Base-by-base conservation (phyloP, 2,329 filamentous ascomycete species). In the Zymoseptoria ardabiliae region DNA sequence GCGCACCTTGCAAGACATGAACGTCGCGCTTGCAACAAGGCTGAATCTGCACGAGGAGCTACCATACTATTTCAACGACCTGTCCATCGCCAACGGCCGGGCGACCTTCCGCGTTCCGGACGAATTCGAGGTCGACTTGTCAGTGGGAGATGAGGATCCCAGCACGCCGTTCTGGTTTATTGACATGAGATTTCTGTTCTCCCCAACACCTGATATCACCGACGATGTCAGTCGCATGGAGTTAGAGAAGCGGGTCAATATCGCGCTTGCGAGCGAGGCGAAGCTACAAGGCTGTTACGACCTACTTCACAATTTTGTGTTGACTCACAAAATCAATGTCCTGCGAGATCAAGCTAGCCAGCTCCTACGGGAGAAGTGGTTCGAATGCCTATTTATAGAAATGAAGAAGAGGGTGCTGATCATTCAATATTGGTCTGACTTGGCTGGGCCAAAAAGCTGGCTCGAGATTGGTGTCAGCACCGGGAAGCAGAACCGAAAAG, bases 101-200 rank as follows among this genome's bases (percentile, higher is more conserved):
- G 93, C 89, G 6, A 97, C 91, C 0, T 99, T 99, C 73, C 83
- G 79, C 53, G 89, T 97, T 1, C 78, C 84, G 2, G 84, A 84
- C 56, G 93, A 97, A 72, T 97, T 97, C 68, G 93, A 97, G 72
- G 84, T 97, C 20, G 94, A 97, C 71, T 82, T 99, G 55, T 92
- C 91, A 0, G 89, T 97, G 63, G 90, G 89, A 19, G 88, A 92
- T 66, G 92, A 97, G 70, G 88, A 94, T 65, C 84, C 86, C 19
- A 80, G 85, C 30, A 88, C 89, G 57, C 92, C 95, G 68, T 95
- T 96, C 71, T 97, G 89, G 81, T 96, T 97, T 71, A 89, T 97
- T 62, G 92, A 97, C 72, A 86, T 97, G 68, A 85, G 92, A 60
- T 91, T 96, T 67, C 77, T 86, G 13, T 99, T 96, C 72, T 81